Percentiles rank a stretch among this genome's conserved stretches.
phyloP scores from a whole-genome alignment of 2,329 filamentous ascomycete genomes.

The Claviceps sp. region DNA sequence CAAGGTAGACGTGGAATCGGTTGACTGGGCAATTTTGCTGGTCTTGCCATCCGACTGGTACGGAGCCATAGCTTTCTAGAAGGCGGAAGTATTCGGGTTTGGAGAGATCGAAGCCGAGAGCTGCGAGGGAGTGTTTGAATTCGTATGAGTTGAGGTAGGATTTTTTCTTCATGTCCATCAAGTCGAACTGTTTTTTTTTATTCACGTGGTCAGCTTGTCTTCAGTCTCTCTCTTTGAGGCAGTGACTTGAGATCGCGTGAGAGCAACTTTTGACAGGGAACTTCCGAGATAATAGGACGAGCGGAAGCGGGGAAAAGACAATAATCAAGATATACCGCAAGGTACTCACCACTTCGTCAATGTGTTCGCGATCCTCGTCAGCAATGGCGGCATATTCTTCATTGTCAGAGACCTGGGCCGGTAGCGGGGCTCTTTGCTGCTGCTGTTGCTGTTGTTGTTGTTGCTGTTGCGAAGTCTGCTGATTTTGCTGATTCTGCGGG shows the following conservation, averaged over 20 bases:
- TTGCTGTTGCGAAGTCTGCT: slow-evolving; percentile 10
- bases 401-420: slow-evolving; percentile 22
- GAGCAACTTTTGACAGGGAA: slow-evolving; percentile 7
- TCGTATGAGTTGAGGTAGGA: slow-evolving; percentile 93
- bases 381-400: slow-evolving; percentile 39
- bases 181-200: slow-evolving; percentile 51
- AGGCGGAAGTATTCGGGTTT: slow-evolving; percentile 75
- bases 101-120: slow-evolving; percentile 81
- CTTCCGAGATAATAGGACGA: not conserved
- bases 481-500: slow-evolving; percentile 19
- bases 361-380: slow-evolving; percentile 85
- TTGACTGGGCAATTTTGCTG: slow-evolving; percentile 28
- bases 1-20: slow-evolving; percentile 36
- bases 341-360: slow-evolving; percentile 72
- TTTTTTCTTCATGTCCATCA: slow-evolving; percentile 96
- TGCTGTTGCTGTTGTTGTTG: slow-evolving; percentile 15
- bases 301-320: too few relatives aligned
- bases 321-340: not conserved
- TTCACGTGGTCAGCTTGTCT: not conserved
- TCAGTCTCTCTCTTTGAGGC: not conserved
- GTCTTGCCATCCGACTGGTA: slow-evolving; percentile 45
- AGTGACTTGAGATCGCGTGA: not conserved
- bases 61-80: slow-evolving; percentile 67
- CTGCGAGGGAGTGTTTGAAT: slow-evolving; percentile 90
- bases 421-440: slow-evolving; percentile 15